These are phyloP conservation scores for Babesia ovata DNA, from an alignment of 169 alveolate species.

Conservation along the genomic window DNA sequence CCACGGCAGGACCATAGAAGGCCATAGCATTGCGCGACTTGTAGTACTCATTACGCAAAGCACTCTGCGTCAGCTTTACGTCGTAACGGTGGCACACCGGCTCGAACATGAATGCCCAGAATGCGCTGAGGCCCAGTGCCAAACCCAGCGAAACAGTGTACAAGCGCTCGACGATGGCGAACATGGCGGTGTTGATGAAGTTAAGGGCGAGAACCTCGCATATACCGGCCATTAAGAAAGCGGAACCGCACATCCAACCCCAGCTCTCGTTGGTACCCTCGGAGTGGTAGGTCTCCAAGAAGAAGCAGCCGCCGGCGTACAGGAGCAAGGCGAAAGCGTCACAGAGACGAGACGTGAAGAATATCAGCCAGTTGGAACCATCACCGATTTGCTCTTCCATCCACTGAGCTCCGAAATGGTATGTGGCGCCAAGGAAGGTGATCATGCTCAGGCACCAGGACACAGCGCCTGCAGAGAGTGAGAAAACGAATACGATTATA, in stretches of 20 bases:
- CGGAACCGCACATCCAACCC: conserved; percentile 88
- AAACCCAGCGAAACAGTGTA: conserved; percentile 80
- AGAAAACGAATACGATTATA: neutral
- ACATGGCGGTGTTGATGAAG: conserved; percentile 72
- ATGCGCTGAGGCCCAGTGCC: conserved; percentile 74
- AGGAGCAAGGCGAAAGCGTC: conserved; percentile 81
- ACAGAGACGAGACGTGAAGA: conserved; percentile 81
- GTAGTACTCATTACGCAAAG: conserved; percentile 89
- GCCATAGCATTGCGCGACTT: conserved; percentile 92
- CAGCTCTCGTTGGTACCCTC: conserved; percentile 91
- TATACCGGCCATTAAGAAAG: conserved; percentile 79
- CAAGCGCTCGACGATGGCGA: conserved; percentile 78
- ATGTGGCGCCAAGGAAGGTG: conserved; percentile 82
- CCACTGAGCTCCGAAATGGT: conserved; percentile 86
- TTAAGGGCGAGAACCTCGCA: conserved; percentile 79
- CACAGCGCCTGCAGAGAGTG: conserved; percentile 68
- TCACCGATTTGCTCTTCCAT: conserved; percentile 83
- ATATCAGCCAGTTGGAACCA: conserved; percentile 85
- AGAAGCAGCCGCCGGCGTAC: conserved; percentile 86
- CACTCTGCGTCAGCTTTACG: conserved; percentile 89
- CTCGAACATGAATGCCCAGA: conserved; percentile 89
- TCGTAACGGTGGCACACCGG: conserved; percentile 86
- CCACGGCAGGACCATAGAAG: conserved; percentile 91
- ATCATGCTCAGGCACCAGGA: conserved; percentile 82
- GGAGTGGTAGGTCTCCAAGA: conserved; percentile 88